These are phyloP conservation scores for Neurospora sp. DNA, from an alignment of 495 filamentous ascomycete species.

Conservation along the genomic window DNA sequence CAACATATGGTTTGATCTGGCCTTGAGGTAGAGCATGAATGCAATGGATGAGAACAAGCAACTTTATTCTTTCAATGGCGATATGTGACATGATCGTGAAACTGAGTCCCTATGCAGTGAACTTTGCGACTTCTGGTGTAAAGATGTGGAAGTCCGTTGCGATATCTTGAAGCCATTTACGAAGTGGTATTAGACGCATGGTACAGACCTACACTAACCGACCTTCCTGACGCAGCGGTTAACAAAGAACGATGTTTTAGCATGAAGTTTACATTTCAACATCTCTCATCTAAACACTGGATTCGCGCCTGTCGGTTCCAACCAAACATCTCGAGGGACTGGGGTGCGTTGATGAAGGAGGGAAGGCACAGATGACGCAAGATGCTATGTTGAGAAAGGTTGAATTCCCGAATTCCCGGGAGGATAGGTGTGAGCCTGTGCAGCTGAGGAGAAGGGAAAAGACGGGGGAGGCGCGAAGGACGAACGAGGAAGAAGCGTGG, in stretches of 20 bases:
- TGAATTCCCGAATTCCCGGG: too few relatives aligned
- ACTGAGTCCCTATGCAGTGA: neutral
- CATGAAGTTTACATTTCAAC: neutral
- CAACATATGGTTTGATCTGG: conserved; percentile 10
- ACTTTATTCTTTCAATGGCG: neutral
- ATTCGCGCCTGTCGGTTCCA: neutral
- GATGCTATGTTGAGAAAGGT: neutral
- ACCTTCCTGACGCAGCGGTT: neutral
- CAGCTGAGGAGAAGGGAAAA: too few relatives aligned
- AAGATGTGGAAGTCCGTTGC: neutral
- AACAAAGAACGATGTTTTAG: neutral
- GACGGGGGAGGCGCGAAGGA: too few relatives aligned
- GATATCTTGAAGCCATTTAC: neutral
- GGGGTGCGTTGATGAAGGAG: neutral
- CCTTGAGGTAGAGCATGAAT: conserved; percentile 23
- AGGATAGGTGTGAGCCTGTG: too few relatives aligned
- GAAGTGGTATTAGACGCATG: neutral
- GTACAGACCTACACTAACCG: neutral
- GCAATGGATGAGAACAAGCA: conserved; percentile 6
- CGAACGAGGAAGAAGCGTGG: too few relatives aligned
- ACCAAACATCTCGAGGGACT: neutral
- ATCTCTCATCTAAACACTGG: neutral
- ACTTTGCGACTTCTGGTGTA: neutral
- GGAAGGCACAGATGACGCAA: neutral
- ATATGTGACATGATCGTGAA: neutral